Base-by-base conservation (phyloP, 805 yeast species). In the Zygotorulaspora florentina region DNA sequence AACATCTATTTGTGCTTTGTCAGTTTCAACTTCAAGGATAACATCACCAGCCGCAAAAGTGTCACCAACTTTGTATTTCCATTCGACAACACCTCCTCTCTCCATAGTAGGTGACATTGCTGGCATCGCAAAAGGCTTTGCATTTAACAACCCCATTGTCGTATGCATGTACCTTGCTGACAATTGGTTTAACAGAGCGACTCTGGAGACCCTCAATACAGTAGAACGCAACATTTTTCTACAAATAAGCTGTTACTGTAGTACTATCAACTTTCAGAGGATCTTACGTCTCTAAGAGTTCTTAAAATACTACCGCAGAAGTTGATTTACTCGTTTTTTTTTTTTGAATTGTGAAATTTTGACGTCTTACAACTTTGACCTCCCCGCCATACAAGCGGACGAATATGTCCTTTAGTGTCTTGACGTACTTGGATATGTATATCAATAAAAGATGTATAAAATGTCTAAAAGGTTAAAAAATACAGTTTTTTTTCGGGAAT, bases 71-170 rank as follows among this genome's bases (percentile, higher is more conserved):
- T 89, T 82, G 59, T 82, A 74, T 64, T 87, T 86, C 99, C 99
- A 91, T 44, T 80, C 75, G 10, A 88, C 87, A 53, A 91, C 77
- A 5, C 96, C 96, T 34, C 99, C 99, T 62, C 83, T 87, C 26
- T 89, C 88, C 99, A 91, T 91, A 6, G 99, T 91, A 35, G 99
- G 99, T 4, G 97, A 90, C 96, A 91, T 87, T 20, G 99, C 97
- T 3, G 99, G 99, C 98, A 91, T 91, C 43, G 74, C 81, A 70
- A 87, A 88, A 54, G 78, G 63, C 43, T 64, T 59, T 10, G 70
- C 72, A 42, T 61, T 58, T 23, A 40, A 43, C 3, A 56, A 25
- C 8, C 46, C 43, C n/a, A 42, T 29, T 7, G 64, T 49, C 7
- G 54, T 47, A 43, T 65, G 67, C 42, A 69, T 42, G 8, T 50